Conservation (phyloP, 208 protist species). For the Crithidia bombi region DNA sequence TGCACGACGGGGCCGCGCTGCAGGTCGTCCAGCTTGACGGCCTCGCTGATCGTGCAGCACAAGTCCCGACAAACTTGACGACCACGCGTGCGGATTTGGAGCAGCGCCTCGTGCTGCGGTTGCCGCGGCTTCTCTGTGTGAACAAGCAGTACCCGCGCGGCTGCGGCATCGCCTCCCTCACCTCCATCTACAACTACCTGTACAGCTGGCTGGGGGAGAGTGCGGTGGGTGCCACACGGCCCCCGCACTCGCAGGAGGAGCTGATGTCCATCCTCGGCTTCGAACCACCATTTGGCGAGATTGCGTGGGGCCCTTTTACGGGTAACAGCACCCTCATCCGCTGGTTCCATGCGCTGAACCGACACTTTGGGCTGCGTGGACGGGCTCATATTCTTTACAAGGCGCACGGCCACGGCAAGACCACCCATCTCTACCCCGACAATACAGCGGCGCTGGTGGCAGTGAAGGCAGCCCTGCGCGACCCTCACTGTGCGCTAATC, state of each 20-base stretch:
- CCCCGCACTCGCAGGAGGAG: conserved; percentile 88
- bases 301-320: conserved; percentile 91
- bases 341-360: conserved; percentile 92
- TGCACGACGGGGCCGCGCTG: conserved; percentile 14
- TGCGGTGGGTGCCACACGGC: conserved; percentile 31
- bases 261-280: conserved; percentile 91
- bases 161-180: conserved; percentile 89
- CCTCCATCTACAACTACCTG: conserved; percentile 92
- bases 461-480: conserved; percentile 72
- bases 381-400: conserved; percentile 88
- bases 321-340: conserved; percentile 90
- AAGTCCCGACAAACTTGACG: conserved; percentile 71
- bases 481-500: conserved; percentile 83
- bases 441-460: conserved; percentile 51
- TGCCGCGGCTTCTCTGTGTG: conserved; percentile 76
- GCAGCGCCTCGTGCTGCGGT: conserved; percentile 66
- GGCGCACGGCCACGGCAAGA: conserved; percentile 65
- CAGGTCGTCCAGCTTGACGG: conserved; percentile 56
- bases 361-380: conserved; percentile 64
- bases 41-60: conserved; percentile 44
- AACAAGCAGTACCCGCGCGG: conserved; percentile 92
- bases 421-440: conserved; percentile 65
- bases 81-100: conserved; percentile 74
- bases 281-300: conserved; percentile 86
- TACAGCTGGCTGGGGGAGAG: conserved; percentile 85